phyloP scores from a whole-genome alignment of 2,329 filamentous ascomycete genomes.

The Calycina herbarum region DNA sequence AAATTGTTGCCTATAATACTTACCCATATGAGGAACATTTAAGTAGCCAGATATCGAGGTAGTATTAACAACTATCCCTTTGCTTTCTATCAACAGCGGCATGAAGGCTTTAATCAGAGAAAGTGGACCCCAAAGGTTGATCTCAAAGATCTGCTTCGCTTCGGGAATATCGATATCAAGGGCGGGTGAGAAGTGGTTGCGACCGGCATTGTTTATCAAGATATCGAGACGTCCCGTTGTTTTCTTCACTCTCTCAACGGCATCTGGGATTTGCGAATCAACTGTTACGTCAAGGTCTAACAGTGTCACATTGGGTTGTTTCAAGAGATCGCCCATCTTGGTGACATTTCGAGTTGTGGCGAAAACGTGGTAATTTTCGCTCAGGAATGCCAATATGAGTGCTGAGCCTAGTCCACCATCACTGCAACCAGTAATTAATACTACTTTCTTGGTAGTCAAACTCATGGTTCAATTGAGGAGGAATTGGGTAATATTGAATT shows the following conservation, averaged over 20 bases:
- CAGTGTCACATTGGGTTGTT: slow-evolving; percentile 35
- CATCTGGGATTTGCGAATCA: slow-evolving; percentile 37
- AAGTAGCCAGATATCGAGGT: slow-evolving; percentile 36
- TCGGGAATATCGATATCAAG: slow-evolving; percentile 34
- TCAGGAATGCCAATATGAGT: slow-evolving; percentile 40
- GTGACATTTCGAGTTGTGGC: slow-evolving; percentile 41
- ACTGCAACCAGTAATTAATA: slow-evolving; percentile 42
- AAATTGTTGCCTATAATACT: not conserved
- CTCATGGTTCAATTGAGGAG: not conserved
- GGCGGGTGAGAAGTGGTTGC: slow-evolving; percentile 29
- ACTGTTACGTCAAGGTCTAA: slow-evolving; percentile 41
- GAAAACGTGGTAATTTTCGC: slow-evolving; percentile 39
- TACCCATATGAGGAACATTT: slow-evolving; percentile 11
- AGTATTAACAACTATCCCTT: slow-evolving; percentile 45
- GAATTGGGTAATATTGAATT: not conserved
- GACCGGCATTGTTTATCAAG: slow-evolving; percentile 46
- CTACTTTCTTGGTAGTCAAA: slow-evolving; percentile 11
- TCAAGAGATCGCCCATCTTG: slow-evolving; percentile 34
- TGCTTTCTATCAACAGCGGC: slow-evolving; percentile 19
- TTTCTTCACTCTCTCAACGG: slow-evolving; percentile 36
- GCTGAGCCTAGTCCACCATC: slow-evolving; percentile 41
- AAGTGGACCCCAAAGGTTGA: slow-evolving; percentile 36
- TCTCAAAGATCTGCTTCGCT: slow-evolving; percentile 34
- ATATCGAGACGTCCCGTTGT: slow-evolving; percentile 42
- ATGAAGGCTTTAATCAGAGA: slow-evolving; percentile 34